Conservation (phyloP, 2,329 filamentous ascomycete species). For the Chaetomiaceae sp. region DNA sequence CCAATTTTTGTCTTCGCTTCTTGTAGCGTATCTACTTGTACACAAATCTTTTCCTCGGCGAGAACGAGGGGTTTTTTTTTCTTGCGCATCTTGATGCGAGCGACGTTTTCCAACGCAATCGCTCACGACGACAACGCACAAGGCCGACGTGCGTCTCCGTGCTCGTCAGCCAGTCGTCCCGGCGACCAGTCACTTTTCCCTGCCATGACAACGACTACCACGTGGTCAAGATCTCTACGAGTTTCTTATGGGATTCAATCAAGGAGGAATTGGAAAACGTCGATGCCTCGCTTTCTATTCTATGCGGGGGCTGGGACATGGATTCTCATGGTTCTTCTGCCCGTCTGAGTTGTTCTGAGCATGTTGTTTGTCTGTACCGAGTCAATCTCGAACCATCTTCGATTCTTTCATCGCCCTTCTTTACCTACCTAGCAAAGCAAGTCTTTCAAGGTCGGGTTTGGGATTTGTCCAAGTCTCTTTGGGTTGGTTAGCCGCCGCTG, state of each 20-base stretch:
- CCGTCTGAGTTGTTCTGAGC: constrained; percentile 1
- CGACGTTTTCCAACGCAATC: neutral
- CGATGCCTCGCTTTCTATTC: constrained; percentile 12
- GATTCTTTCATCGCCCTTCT: neutral
- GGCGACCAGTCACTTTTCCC: neutral
- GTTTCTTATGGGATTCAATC: neutral
- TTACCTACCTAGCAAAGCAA: constrained; percentile 1
- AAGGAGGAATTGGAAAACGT: neutral
- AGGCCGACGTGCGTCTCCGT: neutral
- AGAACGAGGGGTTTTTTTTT: constrained; percentile 3
- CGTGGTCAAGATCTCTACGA: neutral
- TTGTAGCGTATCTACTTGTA: constrained; percentile 19
- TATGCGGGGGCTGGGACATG: constrained; percentile 6
- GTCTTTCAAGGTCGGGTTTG: neutral
- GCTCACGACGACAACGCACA: neutral
- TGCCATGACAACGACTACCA: neutral
- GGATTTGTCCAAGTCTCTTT: neutral
- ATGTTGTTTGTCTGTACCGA: constrained; percentile 1
- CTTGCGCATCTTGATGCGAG: constrained; percentile 2
- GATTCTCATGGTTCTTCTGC: neutral
- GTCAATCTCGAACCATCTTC: neutral
- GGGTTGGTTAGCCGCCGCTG: neutral
- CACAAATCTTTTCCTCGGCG: constrained; percentile 13
- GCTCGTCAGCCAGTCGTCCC: neutral
- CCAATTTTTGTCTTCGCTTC: constrained; percentile 19